These are phyloP conservation scores for Hymenoscyphus fraxineus DNA, from an alignment of 2,329 filamentous ascomycete species.

Conservation along the genomic window DNA sequence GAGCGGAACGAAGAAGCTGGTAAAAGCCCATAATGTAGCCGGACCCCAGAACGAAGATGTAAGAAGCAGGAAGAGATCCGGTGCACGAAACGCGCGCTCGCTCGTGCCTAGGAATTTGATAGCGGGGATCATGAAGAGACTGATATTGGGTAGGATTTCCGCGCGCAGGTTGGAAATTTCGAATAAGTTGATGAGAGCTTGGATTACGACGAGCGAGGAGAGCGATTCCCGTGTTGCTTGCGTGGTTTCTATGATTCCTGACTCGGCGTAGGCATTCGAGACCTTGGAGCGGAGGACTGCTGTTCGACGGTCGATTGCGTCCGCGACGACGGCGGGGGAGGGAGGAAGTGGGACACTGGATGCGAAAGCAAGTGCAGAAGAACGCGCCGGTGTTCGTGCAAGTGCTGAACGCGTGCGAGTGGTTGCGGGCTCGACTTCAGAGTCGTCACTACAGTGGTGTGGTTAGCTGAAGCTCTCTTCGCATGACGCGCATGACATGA, in stretches of 20 bases:
- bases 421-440: slow-evolving; percentile 30
- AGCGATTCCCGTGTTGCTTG: slow-evolving; percentile 64
- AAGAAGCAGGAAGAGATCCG: slow-evolving; percentile 76
- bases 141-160: slow-evolving; percentile 67
- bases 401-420: slow-evolving; percentile 31
- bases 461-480: not conserved
- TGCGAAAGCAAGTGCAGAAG: slow-evolving; percentile 37
- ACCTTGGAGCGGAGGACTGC: slow-evolving; percentile 64
- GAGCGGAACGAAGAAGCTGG: slow-evolving; percentile 66
- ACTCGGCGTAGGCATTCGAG: slow-evolving; percentile 59
- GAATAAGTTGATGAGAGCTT: slow-evolving; percentile 62
- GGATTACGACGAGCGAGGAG: slow-evolving; percentile 69
- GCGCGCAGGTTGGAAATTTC: slow-evolving; percentile 68
- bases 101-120: slow-evolving; percentile 51
- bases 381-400: slow-evolving; percentile 30
- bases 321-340: slow-evolving; percentile 73
- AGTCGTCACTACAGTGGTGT: slow-evolving; percentile 29
- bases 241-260: slow-evolving; percentile 63
- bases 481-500: slow-evolving; percentile 23
- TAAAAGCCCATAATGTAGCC: slow-evolving; percentile 70
- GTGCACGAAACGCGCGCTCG: slow-evolving; percentile 62
- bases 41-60: slow-evolving; percentile 81
- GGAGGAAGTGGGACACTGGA: slow-evolving; percentile 69
- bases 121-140: slow-evolving; percentile 69
- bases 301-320: slow-evolving; percentile 70